These are phyloP conservation scores for Hibiscus trionum DNA, from an alignment of 345 rosid species.

Conservation along the genomic window DNA sequence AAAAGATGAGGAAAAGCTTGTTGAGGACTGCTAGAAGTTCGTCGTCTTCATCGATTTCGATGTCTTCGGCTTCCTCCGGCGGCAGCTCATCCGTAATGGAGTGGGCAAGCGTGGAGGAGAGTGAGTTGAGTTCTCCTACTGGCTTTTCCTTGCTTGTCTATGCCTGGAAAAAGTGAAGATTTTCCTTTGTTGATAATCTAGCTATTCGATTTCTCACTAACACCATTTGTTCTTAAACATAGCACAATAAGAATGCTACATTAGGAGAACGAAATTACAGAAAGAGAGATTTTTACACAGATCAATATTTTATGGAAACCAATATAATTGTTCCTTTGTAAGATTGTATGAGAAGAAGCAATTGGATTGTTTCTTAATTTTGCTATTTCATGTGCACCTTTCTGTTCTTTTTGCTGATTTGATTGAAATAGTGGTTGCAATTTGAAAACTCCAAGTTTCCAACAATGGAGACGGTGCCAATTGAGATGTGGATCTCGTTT, in stretches of 20 bases:
- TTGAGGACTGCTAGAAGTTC: slow-evolving; percentile 56
- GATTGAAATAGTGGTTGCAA: not conserved
- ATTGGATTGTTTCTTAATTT: not conserved
- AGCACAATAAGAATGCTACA: slow-evolving; percentile 3
- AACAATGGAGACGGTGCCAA: slow-evolving; percentile 36
- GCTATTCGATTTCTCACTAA: slow-evolving; percentile 20
- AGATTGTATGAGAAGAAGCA: not conserved
- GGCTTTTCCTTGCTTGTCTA: slow-evolving; percentile 81
- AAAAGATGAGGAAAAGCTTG: slow-evolving; percentile 73
- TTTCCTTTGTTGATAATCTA: slow-evolving; percentile 12
- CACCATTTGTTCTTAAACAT: slow-evolving; percentile 39
- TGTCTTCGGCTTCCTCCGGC: slow-evolving; percentile 76
- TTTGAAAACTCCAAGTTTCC: slow-evolving; percentile 35
- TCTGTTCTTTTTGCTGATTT: slow-evolving; percentile 8
- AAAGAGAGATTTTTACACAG: slow-evolving; percentile 1
- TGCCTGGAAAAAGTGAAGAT: slow-evolving; percentile 79
- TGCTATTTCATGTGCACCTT: not conserved
- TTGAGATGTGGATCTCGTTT: slow-evolving; percentile 36
- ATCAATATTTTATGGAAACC: not conserved
- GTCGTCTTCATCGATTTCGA: slow-evolving; percentile 63
- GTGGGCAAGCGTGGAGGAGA: slow-evolving; percentile 79
- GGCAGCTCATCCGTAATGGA: slow-evolving; percentile 82
- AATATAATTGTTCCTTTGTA: not conserved
- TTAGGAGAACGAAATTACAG: not conserved
- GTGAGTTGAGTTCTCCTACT: slow-evolving; percentile 38